Conservation (phyloP, 2,329 filamentous ascomycete species). For the Aspergillus unguis region DNA sequence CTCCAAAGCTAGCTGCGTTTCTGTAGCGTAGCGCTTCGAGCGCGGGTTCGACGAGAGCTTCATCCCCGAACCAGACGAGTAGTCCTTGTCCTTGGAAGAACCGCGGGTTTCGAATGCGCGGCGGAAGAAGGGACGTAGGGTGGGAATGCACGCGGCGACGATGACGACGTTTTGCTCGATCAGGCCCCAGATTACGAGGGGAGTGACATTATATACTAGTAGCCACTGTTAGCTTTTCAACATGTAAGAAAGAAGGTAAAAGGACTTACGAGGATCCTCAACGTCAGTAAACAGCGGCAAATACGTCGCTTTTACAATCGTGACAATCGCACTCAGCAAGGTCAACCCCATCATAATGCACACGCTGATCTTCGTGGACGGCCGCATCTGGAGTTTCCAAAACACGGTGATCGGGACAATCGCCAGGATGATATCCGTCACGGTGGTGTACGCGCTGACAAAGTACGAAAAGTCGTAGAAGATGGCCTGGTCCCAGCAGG, state of each 20-base stretch:
- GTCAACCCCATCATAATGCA: slow-evolving; percentile 30
- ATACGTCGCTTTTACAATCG: slow-evolving; percentile 27
- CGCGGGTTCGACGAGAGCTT: slow-evolving; percentile 7
- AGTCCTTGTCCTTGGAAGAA: background rate
- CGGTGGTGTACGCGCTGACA: slow-evolving; percentile 25
- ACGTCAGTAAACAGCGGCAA: slow-evolving; percentile 23
- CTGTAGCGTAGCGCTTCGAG: slow-evolving; percentile 2
- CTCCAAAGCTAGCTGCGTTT: slow-evolving; percentile 11
- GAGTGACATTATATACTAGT: slow-evolving; percentile 16
- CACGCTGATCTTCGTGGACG: slow-evolving; percentile 22
- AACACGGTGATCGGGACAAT: slow-evolving; percentile 24
- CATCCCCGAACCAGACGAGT: slow-evolving; percentile 4
- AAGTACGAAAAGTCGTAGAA: slow-evolving; percentile 25
- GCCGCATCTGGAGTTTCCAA: slow-evolving; percentile 27
- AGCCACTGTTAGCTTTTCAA: background rate
- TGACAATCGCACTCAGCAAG: slow-evolving; percentile 26
- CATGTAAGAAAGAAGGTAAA: background rate
- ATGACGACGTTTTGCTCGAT: slow-evolving; percentile 31
- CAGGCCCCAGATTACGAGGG: slow-evolving; percentile 22
- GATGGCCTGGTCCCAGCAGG: slow-evolving; percentile 23
- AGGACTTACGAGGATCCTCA: slow-evolving; percentile 23
- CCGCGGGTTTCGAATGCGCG: slow-evolving; percentile 13
- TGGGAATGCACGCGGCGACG: slow-evolving; percentile 28
- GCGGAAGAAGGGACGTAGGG: slow-evolving; percentile 27
- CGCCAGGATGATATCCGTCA: slow-evolving; percentile 29